Percentiles rank a stretch among this genome's conserved stretches.
Evolutionary conservation across 139 green algal genomes (phyloP).

Genomic region (Coelastrella sp.): DNA sequence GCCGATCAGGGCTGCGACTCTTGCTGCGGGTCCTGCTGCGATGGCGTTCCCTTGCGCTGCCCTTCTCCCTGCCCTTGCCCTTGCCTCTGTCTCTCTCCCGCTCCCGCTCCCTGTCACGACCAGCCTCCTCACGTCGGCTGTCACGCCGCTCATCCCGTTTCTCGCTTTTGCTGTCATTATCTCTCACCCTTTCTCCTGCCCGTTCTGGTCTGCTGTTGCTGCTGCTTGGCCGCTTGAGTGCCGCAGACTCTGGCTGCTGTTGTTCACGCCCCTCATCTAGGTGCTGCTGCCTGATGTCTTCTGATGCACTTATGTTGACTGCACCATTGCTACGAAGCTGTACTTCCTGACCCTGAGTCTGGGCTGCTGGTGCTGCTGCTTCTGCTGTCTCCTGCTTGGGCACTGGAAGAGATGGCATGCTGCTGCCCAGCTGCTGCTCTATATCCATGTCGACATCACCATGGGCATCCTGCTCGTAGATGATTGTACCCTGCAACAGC

Average conservation of each 20-base stretch:
- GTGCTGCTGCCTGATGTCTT: neutral
- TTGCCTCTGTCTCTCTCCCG: conserved; percentile 13
- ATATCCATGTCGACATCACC: conserved; percentile 49
- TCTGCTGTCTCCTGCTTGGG: conserved; percentile 6
- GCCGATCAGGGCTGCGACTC: conserved; percentile 4
- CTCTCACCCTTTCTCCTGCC: neutral
- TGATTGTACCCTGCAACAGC: conserved; percentile 1
- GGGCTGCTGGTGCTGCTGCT: conserved; percentile 2
- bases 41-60: neutral
- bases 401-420: neutral
- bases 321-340: neutral
- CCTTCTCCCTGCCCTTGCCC: conserved; percentile 13
- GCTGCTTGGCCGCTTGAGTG: neutral
- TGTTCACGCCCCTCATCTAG: neutral
- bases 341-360: too few relatives aligned
- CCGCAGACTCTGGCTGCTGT: neutral
- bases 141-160: neutral
- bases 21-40: conserved; percentile 13
- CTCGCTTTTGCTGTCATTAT: neutral
- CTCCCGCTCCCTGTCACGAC: conserved; percentile 2
- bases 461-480: neutral
- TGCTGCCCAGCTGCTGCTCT: conserved; percentile 40
- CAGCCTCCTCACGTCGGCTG: neutral
- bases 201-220: conserved; percentile 22
- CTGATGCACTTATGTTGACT: neutral